Percentiles rank a stretch among this genome's conserved stretches.
phyloP scores from a whole-genome alignment of 257 asterid genomes.

The Scutellaria minor region DNA sequence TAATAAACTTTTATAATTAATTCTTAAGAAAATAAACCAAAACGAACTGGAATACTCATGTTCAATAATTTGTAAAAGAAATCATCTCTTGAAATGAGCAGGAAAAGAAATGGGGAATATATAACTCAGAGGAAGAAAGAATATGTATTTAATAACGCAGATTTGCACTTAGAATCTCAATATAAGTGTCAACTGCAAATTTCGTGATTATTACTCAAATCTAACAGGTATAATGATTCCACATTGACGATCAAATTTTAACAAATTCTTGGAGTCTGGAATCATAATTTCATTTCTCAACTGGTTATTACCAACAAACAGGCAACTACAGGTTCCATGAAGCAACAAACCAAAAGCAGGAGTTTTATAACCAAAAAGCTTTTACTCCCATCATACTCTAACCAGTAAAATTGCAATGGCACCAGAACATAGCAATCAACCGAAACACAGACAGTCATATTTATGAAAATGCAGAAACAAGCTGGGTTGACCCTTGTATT shows the following conservation, averaged over 20 bases:
- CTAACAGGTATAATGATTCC: slow-evolving; percentile 15
- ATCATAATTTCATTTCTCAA: not conserved
- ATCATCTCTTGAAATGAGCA: not conserved
- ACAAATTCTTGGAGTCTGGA: slow-evolving; percentile 13
- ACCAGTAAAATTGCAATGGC: slow-evolving; percentile 1
- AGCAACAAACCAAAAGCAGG: slow-evolving; percentile 27
- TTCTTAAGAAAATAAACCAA: slow-evolving; percentile 18
- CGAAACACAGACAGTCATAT: not conserved
- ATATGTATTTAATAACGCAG: not conserved
- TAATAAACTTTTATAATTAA: slow-evolving; percentile 24
- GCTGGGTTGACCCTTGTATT: not conserved
- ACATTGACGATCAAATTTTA: not conserved
- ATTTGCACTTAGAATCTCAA: slow-evolving; percentile 26
- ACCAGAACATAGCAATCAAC: slow-evolving; percentile 16
- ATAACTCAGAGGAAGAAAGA: slow-evolving; percentile 18
- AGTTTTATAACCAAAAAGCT: slow-evolving; percentile 1
- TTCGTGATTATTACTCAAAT: slow-evolving; percentile 4
- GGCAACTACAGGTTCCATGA: not conserved
- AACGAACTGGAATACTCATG: slow-evolving; percentile 6
- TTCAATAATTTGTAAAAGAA: not conserved
- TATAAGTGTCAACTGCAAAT: not conserved
- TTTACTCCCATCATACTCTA: slow-evolving; percentile 6
- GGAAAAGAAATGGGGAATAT: slow-evolving; percentile 3
- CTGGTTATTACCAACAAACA: slow-evolving; percentile 24
- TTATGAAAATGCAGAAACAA: not conserved